Evolutionary conservation across 1,284 basidiomycete species (phyloP).

Genomic region (Apiotrichum brassicae): DNA sequence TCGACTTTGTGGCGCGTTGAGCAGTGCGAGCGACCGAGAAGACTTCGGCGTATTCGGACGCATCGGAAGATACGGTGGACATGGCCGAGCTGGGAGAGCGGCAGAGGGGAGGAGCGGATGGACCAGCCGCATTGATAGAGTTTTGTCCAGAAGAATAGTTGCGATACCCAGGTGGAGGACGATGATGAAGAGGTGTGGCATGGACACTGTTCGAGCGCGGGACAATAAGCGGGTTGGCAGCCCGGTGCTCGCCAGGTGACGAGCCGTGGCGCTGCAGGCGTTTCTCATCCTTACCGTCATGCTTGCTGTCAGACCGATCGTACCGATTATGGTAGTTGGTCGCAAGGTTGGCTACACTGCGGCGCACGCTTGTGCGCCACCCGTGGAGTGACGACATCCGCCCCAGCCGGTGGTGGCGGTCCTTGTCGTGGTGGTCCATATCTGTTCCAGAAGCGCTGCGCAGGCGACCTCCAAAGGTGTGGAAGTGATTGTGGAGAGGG

Average conservation of each 20-base stretch:
- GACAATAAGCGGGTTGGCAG: neutral
- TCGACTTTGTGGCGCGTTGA: constrained; percentile 4
- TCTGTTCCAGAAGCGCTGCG: neutral
- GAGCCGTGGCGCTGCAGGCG: neutral
- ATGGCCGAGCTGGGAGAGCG: neutral
- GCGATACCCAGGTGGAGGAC: neutral
- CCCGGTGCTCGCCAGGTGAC: neutral
- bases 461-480: neutral
- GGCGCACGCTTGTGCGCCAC: constrained; percentile 1
- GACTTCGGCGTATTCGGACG: constrained; percentile 11
- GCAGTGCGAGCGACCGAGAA: neutral
- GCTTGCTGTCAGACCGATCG: neutral
- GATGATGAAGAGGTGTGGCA: neutral
- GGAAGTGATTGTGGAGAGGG: neutral
- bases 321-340: neutral
- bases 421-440: neutral
- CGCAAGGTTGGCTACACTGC: constrained; percentile 1
- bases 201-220: neutral
- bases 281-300: neutral
- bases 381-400: neutral
- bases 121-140: neutral
- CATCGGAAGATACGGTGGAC: neutral
- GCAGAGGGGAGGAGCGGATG: neutral
- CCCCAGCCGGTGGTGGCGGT: neutral
- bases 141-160: neutral